These are phyloP conservation scores for Rhodotorula sp. DNA, from an alignment of 1,284 basidiomycete species.

Conservation along the genomic window DNA sequence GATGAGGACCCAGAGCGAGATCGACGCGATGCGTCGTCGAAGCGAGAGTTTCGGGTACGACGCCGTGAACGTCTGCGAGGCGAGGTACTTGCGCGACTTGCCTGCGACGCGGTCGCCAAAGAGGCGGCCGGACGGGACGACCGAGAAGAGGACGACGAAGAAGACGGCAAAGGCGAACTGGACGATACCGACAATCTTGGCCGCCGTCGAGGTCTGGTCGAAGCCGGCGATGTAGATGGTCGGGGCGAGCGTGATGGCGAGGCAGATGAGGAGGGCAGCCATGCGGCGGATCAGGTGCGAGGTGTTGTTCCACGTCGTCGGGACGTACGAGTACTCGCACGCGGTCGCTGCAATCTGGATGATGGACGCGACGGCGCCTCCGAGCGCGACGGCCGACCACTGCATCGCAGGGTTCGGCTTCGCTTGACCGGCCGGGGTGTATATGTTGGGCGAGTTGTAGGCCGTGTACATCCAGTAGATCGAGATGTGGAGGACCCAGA, in stretches of 20 bases:
- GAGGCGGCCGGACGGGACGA: slow-evolving; percentile 87
- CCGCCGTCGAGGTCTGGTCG: slow-evolving; percentile 61
- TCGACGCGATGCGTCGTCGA: slow-evolving; percentile 66
- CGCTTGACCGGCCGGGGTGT: slow-evolving; percentile 53
- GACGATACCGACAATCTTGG: slow-evolving; percentile 83
- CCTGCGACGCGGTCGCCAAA: slow-evolving; percentile 92
- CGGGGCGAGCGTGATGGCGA: slow-evolving; percentile 79
- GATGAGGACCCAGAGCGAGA: slow-evolving; percentile 79
- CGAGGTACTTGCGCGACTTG: slow-evolving; percentile 89
- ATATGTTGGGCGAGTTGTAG: slow-evolving; percentile 86
- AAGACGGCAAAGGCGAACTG: slow-evolving; percentile 85
- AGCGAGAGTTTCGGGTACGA: slow-evolving; percentile 72
- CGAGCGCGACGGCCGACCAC: slow-evolving; percentile 85
- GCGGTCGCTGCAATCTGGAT: slow-evolving; percentile 93
- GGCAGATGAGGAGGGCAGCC: slow-evolving; percentile 75
- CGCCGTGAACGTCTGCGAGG: slow-evolving; percentile 92
- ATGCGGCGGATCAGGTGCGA: slow-evolving; percentile 85
- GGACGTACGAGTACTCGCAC: slow-evolving; percentile 91
- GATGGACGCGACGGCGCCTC: slow-evolving; percentile 80
- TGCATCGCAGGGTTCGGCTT: slow-evolving; percentile 68
- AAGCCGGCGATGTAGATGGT: slow-evolving; percentile 85
- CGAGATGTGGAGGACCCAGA: slow-evolving; percentile 92
- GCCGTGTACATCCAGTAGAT: slow-evolving; percentile 88
- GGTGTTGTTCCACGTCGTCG: slow-evolving; percentile 95
- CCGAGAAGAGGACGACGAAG: slow-evolving; percentile 75